Evolutionary conservation across 2,329 filamentous ascomycete genomes (phyloP).

Genomic region (Reticulascus tulasneorum): DNA sequence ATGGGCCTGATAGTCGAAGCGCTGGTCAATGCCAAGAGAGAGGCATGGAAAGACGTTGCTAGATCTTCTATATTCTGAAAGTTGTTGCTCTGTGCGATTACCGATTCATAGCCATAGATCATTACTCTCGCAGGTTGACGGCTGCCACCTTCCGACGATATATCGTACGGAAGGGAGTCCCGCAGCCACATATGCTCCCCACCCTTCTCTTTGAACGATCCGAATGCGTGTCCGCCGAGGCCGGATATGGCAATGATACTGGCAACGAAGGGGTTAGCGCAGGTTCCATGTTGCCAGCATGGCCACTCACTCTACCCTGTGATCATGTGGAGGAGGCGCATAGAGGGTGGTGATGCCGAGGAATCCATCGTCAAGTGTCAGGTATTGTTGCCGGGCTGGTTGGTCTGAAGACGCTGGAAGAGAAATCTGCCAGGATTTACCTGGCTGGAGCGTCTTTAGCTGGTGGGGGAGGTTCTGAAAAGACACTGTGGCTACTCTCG

Average conservation of each 20-base stretch:
- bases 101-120: constrained; percentile 18
- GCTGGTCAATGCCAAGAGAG: not conserved
- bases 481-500: not conserved
- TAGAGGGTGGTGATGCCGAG: not conserved
- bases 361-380: not conserved
- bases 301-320: not conserved
- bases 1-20: constrained; percentile 3
- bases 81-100: constrained; percentile 8
- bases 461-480: not conserved
- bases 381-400: not conserved
- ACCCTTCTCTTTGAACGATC: constrained; percentile 20
- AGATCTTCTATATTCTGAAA: constrained; percentile 13
- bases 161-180: constrained; percentile 16
- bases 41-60: constrained; percentile 2
- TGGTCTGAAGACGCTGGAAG: too few relatives aligned
- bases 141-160: not conserved
- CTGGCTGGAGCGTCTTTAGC: not conserved
- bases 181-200: constrained; percentile 21
- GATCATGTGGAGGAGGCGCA: not conserved
- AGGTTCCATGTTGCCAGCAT: too few relatives aligned
- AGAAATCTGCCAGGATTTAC: too few relatives aligned
- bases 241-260: constrained; percentile 7
- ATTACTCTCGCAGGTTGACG: constrained; percentile 12
- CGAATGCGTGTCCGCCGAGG: constrained; percentile 20
- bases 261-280: too few relatives aligned